phyloP scores from a whole-genome alignment of 805 yeast genomes.

The Debaryomyces maramus region DNA sequence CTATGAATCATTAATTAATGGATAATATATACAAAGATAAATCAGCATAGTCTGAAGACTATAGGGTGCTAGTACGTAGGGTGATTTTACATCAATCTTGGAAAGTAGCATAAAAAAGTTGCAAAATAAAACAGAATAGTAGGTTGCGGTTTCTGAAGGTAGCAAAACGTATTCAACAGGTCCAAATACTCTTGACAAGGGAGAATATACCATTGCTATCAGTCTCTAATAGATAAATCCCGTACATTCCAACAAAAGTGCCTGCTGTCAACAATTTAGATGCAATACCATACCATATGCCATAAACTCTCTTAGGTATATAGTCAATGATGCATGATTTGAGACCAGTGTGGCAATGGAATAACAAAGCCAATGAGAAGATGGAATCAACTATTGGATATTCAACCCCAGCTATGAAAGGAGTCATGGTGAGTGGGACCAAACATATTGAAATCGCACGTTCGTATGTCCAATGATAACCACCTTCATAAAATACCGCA shows the following conservation, averaged over 20 bases:
- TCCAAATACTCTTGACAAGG: constrained; percentile 64
- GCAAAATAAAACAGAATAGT: neutral
- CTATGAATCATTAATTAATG: neutral
- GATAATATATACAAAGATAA: neutral
- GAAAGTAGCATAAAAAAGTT: neutral
- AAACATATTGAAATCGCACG: constrained; percentile 65
- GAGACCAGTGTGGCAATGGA: constrained; percentile 85
- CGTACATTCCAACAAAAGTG: constrained; percentile 67
- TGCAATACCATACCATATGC: constrained; percentile 70
- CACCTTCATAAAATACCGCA: constrained; percentile 68
- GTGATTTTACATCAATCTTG: no score
- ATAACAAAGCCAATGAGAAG: constrained; percentile 62
- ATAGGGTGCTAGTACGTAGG: no score
- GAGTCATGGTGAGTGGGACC: constrained; percentile 74
- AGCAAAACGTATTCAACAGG: constrained; percentile 23
- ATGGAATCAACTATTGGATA: constrained; percentile 71
- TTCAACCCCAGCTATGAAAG: constrained; percentile 73
- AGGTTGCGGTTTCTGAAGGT: neutral
- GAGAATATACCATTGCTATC: constrained; percentile 77
- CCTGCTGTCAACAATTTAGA: constrained; percentile 70
- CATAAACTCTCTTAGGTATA: constrained; percentile 84
- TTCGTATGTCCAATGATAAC: constrained; percentile 93
- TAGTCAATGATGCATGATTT: constrained; percentile 91
- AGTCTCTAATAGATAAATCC: constrained; percentile 80
- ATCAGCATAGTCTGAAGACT: neutral